These are phyloP conservation scores for Magnolia changhungtana DNA, from an alignment of 164 flowering plant species.

Conservation along the genomic window DNA sequence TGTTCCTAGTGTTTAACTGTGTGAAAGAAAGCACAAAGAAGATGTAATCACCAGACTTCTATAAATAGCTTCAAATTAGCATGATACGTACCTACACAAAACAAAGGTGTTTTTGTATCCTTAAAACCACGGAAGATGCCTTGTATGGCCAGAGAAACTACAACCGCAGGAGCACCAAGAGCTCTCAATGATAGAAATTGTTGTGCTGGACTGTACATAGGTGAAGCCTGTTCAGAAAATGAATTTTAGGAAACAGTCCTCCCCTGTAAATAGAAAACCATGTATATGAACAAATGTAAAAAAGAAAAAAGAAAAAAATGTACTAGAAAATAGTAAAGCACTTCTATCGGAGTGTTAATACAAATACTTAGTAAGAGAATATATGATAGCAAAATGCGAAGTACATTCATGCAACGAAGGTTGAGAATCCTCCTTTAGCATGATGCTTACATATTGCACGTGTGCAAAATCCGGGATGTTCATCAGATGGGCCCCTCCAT, in stretches of 20 bases:
- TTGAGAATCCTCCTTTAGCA: not conserved
- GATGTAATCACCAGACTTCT: not conserved
- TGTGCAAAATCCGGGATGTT: not conserved
- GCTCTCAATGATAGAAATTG: conserved; percentile 73
- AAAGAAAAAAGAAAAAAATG: not conserved
- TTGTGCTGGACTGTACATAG: conserved; percentile 71
- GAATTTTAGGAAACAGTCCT: conserved; percentile 16
- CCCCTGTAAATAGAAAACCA: conserved; percentile 16
- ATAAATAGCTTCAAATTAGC: not conserved
- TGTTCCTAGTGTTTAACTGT: not conserved
- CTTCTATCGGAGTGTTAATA: too few species aligned
- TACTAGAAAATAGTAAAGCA: not conserved
- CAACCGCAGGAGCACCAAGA: conserved; percentile 93
- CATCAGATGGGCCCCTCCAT: not conserved
- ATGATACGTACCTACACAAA: conserved; percentile 74
- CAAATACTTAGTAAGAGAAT: not conserved
- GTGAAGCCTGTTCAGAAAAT: conserved; percentile 55
- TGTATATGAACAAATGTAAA: conserved; percentile 6
- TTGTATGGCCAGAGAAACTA: conserved; percentile 80
- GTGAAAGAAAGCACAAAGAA: too few species aligned
- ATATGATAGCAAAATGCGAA: not conserved
- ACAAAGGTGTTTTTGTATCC: conserved; percentile 84
- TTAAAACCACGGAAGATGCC: conserved; percentile 92
- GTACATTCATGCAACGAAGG: not conserved
- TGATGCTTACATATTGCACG: not conserved